A percentile compares a stretch with the other conserved stretches of the same genome.
phyloP scores from a whole-genome alignment of 352 stramenopile genomes.

The Phytophthora idaei region DNA sequence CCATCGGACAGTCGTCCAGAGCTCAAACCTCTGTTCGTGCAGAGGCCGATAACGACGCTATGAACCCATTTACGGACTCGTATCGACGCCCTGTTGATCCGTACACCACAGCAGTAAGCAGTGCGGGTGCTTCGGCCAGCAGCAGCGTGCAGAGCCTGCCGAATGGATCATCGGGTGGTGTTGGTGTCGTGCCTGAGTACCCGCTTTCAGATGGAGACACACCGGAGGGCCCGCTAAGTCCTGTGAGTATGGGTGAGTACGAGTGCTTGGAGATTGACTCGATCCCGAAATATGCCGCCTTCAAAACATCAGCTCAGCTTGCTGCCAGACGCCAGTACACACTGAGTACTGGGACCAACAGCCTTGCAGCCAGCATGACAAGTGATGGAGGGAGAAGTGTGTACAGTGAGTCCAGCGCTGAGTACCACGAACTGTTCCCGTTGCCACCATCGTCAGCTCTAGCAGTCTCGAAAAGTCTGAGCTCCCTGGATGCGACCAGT shows the following conservation, averaged over 20 bases:
- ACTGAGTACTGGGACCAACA: slow-evolving; percentile 16
- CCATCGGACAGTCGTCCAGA: slow-evolving; percentile 11
- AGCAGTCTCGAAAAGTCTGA: slow-evolving; percentile 30
- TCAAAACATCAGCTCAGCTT: slow-evolving; percentile 55
- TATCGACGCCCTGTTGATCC: slow-evolving; percentile 51
- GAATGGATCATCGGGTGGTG: slow-evolving; percentile 11
- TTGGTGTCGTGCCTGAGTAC: slow-evolving; percentile 9
- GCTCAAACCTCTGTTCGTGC: slow-evolving; percentile 4
- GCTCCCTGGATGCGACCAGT: slow-evolving; percentile 23
- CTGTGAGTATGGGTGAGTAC: slow-evolving; percentile 67
- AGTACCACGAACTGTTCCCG: slow-evolving; percentile 42
- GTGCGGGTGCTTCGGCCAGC: slow-evolving; percentile 22
- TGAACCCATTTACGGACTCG: slow-evolving; percentile 72
- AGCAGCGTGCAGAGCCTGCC: slow-evolving; percentile 31
- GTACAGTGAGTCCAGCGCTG: slow-evolving; percentile 26
- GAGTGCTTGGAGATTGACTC: slow-evolving; percentile 77
- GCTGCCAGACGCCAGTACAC: slow-evolving; percentile 29
- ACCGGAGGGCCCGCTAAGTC: slow-evolving; percentile 43
- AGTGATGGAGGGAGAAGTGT: slow-evolving; percentile 31
- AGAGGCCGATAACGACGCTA: slow-evolving; percentile 56
- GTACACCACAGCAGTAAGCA: slow-evolving; percentile 21
- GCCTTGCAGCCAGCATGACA: slow-evolving; percentile 26
- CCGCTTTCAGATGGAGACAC: slow-evolving; percentile 30
- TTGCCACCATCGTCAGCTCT: slow-evolving; percentile 21
- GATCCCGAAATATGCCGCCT: slow-evolving; percentile 76